phyloP scores from a whole-genome alignment of 768 basidiomycete species.

The Gloeopeniophorella convolvens region DNA sequence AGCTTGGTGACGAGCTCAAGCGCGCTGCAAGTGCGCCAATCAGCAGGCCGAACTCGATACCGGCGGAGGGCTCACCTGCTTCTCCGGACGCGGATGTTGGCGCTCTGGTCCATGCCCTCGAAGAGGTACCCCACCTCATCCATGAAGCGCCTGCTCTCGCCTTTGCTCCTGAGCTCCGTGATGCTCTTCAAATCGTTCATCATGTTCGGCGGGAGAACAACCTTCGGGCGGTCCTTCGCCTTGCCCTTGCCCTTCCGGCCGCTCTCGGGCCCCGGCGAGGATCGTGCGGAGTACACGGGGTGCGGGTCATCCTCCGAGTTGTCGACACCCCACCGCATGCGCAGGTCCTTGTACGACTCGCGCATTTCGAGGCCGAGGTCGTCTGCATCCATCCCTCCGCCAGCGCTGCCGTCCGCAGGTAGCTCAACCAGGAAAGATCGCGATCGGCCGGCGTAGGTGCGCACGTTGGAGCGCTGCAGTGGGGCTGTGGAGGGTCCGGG shows the following conservation, averaged over 20 bases:
- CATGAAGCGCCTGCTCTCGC: constrained; percentile 71
- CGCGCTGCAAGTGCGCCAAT: constrained; percentile 41
- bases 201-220: constrained; percentile 45
- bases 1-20: constrained; percentile 71
- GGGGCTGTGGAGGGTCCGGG: constrained; percentile 13
- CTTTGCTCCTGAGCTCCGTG: constrained; percentile 73
- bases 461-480: constrained; percentile 34
- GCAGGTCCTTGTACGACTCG: constrained; percentile 73
- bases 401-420: constrained; percentile 27
- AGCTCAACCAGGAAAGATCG: constrained; percentile 75
- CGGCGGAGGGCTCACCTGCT: constrained; percentile 45
- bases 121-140: constrained; percentile 84
- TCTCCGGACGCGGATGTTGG: constrained; percentile 50
- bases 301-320: constrained; percentile 67
- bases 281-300: constrained; percentile 21
- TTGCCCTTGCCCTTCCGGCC: constrained; percentile 34
- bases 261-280: constrained; percentile 26
- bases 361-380: constrained; percentile 41
- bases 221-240: constrained; percentile 23
- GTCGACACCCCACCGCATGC: constrained; percentile 78
- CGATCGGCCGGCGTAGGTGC: constrained; percentile 70
- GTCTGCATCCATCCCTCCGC: constrained; percentile 28
- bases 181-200: constrained; percentile 76
- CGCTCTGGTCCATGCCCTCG: constrained; percentile 60
- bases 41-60: background rate